A percentile compares a stretch with the other conserved stretches of the same genome.
Conservation (phyloP, 306 rosid species). For the Trifolium repens region DNA sequence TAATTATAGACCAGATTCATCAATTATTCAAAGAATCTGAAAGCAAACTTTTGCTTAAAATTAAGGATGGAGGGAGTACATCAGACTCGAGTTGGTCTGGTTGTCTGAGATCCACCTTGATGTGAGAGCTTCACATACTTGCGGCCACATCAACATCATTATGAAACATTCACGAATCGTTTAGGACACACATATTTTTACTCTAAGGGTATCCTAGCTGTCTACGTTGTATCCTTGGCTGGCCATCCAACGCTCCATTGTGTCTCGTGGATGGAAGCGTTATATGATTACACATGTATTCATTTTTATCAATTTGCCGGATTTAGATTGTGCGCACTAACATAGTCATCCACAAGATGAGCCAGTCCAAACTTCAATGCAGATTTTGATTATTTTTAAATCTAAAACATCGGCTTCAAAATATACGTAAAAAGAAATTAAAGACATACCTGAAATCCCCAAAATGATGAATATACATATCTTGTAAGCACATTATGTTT, state of each 20-base stretch:
- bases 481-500: constrained; percentile 47
- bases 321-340: too few relatives aligned
- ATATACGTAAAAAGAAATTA: constrained; percentile 4
- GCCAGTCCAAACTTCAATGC: too few relatives aligned
- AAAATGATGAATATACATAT: constrained; percentile 74
- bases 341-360: too few relatives aligned
- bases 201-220: neutral
- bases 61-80: too few relatives aligned
- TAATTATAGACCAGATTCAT: too few relatives aligned
- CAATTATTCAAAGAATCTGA: too few relatives aligned
- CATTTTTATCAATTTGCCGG: too few relatives aligned
- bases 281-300: neutral
- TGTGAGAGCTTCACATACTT: neutral
- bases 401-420: too few relatives aligned
- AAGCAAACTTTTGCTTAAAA: too few relatives aligned
- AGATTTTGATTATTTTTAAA: too few relatives aligned
- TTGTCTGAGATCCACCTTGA: neutral
- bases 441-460: constrained; percentile 89
- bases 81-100: neutral
- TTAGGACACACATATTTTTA: neutral
- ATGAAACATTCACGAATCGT: neutral
- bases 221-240: neutral
- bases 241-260: neutral
- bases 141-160: neutral
- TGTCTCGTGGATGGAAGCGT: neutral